A percentile compares a stretch with the other conserved stretches of the same genome.
These are phyloP conservation scores for Brassica hybrid DNA, from an alignment of 441 rosid genomes.

Conservation along the genomic window DNA sequence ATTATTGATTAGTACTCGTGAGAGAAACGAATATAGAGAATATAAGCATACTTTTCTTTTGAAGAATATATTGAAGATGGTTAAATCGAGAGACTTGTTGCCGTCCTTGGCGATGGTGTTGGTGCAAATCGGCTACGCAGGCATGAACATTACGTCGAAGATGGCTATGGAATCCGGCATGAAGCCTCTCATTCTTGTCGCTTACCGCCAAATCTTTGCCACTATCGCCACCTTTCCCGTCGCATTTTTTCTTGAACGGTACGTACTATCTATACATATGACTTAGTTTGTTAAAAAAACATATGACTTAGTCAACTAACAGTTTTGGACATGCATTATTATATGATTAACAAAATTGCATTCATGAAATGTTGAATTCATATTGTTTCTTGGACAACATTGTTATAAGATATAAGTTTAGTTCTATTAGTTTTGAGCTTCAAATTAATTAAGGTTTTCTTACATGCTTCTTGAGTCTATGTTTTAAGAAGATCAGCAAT, in stretches of 20 bases:
- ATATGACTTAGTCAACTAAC: constrained; percentile 1
- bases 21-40: constrained; percentile 5
- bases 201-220: constrained; percentile 83
- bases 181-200: constrained; percentile 84
- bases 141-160: constrained; percentile 86
- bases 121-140: constrained; percentile 80
- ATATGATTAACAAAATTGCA: constrained; percentile 2
- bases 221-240: constrained; percentile 73
- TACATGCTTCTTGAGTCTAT: not conserved
- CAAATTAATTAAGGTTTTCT: constrained; percentile 4
- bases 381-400: constrained; percentile 4
- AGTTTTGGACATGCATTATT: constrained; percentile 6
- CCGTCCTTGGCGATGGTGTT: constrained; percentile 82
- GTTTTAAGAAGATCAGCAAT: not conserved
- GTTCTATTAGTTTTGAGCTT: not conserved
- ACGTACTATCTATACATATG: constrained; percentile 9
- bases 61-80: constrained; percentile 35
- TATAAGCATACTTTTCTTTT: not conserved
- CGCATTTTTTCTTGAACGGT: constrained; percentile 79
- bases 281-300: too few species aligned
- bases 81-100: constrained; percentile 47
- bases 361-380: not conserved
- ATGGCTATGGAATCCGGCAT: constrained; percentile 91
- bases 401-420: not conserved
- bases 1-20: constrained; percentile 29